These are phyloP conservation scores for Calonectria pseudoreteaudii DNA, from an alignment of 2,329 filamentous ascomycete species.

Conservation along the genomic window DNA sequence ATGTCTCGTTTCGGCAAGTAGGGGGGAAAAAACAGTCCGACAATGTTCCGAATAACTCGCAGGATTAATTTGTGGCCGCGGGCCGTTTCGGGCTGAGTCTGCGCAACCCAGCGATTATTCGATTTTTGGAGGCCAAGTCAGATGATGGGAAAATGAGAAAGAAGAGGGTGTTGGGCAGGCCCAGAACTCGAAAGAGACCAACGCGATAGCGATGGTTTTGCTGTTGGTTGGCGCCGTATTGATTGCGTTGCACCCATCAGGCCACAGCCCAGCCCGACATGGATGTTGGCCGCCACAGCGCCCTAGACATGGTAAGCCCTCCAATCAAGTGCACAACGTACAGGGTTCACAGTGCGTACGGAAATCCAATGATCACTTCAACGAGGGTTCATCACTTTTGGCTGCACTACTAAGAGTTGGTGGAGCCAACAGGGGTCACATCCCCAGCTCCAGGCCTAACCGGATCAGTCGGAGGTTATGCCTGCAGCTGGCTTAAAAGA, in stretches of 20 bases:
- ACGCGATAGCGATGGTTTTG: not conserved
- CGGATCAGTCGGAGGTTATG: not conserved
- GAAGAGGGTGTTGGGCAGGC: not conserved
- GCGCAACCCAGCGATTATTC: not conserved
- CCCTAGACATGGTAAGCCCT: not conserved
- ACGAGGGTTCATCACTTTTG: not conserved
- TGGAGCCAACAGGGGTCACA: not conserved
- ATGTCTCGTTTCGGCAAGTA: not conserved
- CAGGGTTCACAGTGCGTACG: not conserved
- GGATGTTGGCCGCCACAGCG: not conserved
- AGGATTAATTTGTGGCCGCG: not conserved
- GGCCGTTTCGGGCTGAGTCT: not conserved
- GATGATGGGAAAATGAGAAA: not conserved
- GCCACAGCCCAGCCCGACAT: not conserved
- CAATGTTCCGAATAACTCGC: not conserved
- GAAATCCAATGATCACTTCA: not conserved
- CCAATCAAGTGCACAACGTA: not conserved
- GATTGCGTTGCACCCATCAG: not conserved
- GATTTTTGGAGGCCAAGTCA: not conserved
- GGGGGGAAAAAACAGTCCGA: not conserved
- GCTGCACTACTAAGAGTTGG: not conserved
- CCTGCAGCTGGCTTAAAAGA: not conserved
- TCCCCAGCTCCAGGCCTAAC: not conserved
- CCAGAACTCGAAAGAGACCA: not conserved
- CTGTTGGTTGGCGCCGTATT: not conserved